phyloP scores from a whole-genome alignment of 306 rosid species.

The Canavalia ensiformis region DNA sequence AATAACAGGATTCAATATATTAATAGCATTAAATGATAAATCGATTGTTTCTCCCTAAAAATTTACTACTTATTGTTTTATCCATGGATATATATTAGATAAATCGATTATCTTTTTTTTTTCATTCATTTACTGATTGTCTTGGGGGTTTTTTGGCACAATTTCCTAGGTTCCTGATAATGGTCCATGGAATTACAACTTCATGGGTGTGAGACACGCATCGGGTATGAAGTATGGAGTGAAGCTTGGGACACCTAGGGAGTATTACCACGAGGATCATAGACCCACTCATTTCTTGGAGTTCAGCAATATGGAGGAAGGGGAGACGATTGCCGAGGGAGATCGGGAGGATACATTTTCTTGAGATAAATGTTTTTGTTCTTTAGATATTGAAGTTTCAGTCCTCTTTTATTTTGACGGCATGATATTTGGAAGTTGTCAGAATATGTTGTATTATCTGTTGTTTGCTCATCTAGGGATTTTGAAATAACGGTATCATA shows the following conservation, averaged over 20 bases:
- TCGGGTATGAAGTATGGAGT: constrained; percentile 91
- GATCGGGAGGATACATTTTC: constrained; percentile 90
- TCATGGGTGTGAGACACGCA: constrained; percentile 98
- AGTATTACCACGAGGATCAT: constrained; percentile 94
- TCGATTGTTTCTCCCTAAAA: too few relatives aligned
- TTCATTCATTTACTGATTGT: neutral
- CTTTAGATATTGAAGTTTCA: neutral
- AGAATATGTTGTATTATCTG: constrained; percentile 41
- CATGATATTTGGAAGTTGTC: neutral
- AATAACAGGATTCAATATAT: too few relatives aligned
- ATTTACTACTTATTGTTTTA: too few relatives aligned
- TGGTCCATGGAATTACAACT: constrained; percentile 99
- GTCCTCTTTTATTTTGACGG: neutral
- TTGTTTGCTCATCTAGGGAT: constrained; percentile 15
- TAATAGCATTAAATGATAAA: too few relatives aligned
- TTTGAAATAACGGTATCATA: constrained; percentile 19
- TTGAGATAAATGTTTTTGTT: constrained; percentile 19
- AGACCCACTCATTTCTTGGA: constrained; percentile 96
- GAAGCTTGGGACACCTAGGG: constrained; percentile 90
- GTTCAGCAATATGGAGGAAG: constrained; percentile 96
- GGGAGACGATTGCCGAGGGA: constrained; percentile 75
- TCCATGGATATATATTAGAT: too few relatives aligned
- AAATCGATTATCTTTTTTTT: neutral
- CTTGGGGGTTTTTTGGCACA: constrained; percentile 6
- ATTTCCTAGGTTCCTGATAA: constrained; percentile 82